Percentiles rank a stretch among this genome's conserved stretches.
Evolutionary conservation across 2,329 filamentous ascomycete species (phyloP).

Genomic region (Paraconiothyrium sp.): DNA sequence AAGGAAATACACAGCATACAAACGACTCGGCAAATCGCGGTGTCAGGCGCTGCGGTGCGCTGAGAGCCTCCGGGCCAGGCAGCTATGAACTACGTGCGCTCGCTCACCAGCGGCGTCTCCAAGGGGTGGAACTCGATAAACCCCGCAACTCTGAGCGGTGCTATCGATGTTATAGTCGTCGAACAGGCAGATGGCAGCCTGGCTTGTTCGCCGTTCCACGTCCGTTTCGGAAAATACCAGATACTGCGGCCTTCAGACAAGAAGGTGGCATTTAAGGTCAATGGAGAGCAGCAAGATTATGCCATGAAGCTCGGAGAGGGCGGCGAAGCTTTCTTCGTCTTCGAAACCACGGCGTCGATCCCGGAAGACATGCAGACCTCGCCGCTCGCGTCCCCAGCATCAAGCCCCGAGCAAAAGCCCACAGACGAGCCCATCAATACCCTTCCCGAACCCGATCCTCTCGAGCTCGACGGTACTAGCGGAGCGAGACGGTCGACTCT

Average conservation of each 20-base stretch:
- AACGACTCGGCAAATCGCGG: background rate
- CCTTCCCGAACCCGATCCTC: constrained; percentile 74
- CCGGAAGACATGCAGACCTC: constrained; percentile 95
- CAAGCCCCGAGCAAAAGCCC: constrained; percentile 75
- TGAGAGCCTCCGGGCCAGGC: constrained; percentile 19
- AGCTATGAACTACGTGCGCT: constrained; percentile 95
- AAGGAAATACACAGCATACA: background rate
- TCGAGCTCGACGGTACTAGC: constrained; percentile 68
- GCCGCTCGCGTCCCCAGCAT: constrained; percentile 87
- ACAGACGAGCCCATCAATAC: constrained; percentile 54
- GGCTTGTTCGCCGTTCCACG: constrained; percentile 95
- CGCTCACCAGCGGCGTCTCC: constrained; percentile 92
- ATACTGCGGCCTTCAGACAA: constrained; percentile 94
- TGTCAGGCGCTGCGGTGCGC: background rate
- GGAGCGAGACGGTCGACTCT: constrained; percentile 36
- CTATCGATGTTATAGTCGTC: constrained; percentile 98
- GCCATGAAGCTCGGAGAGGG: constrained; percentile 98
- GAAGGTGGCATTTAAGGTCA: constrained; percentile 98
- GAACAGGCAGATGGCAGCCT: constrained; percentile 91
- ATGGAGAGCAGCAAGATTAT: constrained; percentile 89
- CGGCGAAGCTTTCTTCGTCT: constrained; percentile 98
- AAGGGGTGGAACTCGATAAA: constrained; percentile 99
- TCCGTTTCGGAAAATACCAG: constrained; percentile 98
- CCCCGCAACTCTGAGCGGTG: constrained; percentile 93
- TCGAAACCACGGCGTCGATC: constrained; percentile 91